A percentile compares a stretch with the other conserved stretches of the same genome.
Conservation (phyloP, 2,329 filamentous ascomycete species). For the Xylariaceae sp. region DNA sequence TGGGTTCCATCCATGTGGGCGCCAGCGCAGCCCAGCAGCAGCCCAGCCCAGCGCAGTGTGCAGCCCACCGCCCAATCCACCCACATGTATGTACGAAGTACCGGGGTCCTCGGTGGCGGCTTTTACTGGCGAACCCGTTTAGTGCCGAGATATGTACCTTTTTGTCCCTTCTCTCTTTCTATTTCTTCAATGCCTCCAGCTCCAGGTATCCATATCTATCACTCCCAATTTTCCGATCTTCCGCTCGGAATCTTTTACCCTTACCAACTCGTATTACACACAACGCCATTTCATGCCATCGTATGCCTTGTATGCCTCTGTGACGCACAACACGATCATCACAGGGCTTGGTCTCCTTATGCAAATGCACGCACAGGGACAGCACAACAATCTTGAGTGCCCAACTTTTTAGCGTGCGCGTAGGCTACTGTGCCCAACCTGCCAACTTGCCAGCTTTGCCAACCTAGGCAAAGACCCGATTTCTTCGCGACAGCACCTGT, state of each 20-base stretch:
- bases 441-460: no score
- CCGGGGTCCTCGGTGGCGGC: not conserved
- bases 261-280: not conserved
- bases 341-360: not conserved
- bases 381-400: not conserved
- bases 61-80: not conserved
- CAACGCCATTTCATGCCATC: not conserved
- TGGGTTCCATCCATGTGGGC: conserved; percentile 7
- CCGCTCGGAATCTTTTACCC: not conserved
- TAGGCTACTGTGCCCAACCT: not conserved
- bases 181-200: not conserved
- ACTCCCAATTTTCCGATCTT: not conserved
- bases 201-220: no score
- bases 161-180: not conserved
- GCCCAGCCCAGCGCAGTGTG: not conserved
- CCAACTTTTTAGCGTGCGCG: not conserved
- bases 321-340: not conserved
- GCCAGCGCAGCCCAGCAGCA: conserved; percentile 12
- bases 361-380: not conserved
- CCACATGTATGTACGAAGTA: not conserved
- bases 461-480: not conserved
- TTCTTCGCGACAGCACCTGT: not conserved
- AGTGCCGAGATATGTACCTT: not conserved
- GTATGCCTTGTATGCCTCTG: no score
- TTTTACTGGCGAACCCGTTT: not conserved